Evolutionary conservation across 495 filamentous ascomycete species (phyloP).

Genomic region (Penicillium flavigenum): DNA sequence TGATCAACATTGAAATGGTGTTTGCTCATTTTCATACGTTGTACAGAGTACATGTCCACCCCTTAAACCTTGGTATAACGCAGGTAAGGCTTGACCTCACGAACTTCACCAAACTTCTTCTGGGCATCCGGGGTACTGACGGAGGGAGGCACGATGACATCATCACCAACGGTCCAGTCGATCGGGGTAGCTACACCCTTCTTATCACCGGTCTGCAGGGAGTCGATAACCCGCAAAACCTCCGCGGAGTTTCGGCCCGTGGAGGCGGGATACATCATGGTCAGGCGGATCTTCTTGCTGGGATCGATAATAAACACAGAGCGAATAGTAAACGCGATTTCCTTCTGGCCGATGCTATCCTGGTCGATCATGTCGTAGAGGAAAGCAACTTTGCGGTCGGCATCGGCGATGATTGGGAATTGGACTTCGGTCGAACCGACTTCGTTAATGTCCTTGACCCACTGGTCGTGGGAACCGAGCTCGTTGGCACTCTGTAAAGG

Average conservation of each 20-base stretch:
- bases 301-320: constrained; percentile 99
- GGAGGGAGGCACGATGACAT: constrained; percentile 92
- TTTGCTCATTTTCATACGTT: neutral
- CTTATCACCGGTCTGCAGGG: constrained; percentile 96
- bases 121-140: constrained; percentile 86
- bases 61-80: constrained; percentile 29
- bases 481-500: constrained; percentile 41
- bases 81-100: constrained; percentile 87
- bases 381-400: constrained; percentile 88
- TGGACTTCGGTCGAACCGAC: constrained; percentile 74
- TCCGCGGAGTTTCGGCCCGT: constrained; percentile 97
- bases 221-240: constrained; percentile 93
- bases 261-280: constrained; percentile 94
- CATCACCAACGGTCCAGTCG: constrained; percentile 86
- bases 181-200: constrained; percentile 89
- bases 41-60: constrained; percentile 2
- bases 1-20: neutral
- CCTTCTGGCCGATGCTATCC: constrained; percentile 92
- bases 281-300: constrained; percentile 95
- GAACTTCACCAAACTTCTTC: constrained; percentile 86
- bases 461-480: constrained; percentile 59
- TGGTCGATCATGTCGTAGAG: constrained; percentile 94
- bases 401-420: constrained; percentile 98
- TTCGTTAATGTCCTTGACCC: constrained; percentile 98
- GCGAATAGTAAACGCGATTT: constrained; percentile 97